Conservation (phyloP, 192 early-diverging fungal genomes). For the Coemansia sp. region DNA sequence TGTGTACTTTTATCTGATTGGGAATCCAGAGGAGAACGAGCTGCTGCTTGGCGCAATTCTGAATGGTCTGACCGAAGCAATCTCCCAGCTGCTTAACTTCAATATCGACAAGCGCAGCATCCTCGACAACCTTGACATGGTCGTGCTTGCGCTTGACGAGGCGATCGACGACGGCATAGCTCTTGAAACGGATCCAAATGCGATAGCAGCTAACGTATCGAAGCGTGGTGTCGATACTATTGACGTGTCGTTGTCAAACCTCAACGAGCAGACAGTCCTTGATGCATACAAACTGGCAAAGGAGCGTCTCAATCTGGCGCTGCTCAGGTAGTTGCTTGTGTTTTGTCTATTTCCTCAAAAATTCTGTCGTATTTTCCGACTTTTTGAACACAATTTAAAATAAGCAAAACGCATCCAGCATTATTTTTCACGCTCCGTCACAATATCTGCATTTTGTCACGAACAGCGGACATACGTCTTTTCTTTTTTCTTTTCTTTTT, state of each 20-base stretch:
- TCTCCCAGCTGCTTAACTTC: slow-evolving; percentile 83
- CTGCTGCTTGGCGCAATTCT: slow-evolving; percentile 78
- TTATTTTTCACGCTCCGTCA: no score
- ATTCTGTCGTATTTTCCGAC: not conserved
- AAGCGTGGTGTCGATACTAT: slow-evolving; percentile 70
- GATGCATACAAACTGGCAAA: slow-evolving; percentile 77
- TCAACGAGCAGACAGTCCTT: slow-evolving; percentile 72
- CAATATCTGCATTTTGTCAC: no score
- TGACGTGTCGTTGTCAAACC: slow-evolving; percentile 64
- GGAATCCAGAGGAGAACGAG: slow-evolving; percentile 92
- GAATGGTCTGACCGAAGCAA: slow-evolving; percentile 80
- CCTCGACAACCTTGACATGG: slow-evolving; percentile 89
- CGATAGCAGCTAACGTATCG: slow-evolving; percentile 74
- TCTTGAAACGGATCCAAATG: slow-evolving; percentile 72
- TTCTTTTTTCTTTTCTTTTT: no score
- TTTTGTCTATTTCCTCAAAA: not conserved
- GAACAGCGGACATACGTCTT: no score
- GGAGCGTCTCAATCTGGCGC: slow-evolving; percentile 67
- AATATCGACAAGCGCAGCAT: slow-evolving; percentile 90
- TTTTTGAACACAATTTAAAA: no score
- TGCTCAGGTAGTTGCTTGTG: slow-evolving; percentile 55
- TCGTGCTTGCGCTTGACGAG: slow-evolving; percentile 89
- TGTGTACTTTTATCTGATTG: slow-evolving; percentile 89
- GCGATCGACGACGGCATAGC: slow-evolving; percentile 90
- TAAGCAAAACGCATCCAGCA: no score